A percentile compares a stretch with the other conserved stretches of the same genome.
Evolutionary conservation across 2,329 filamentous ascomycete genomes (phyloP).

Genomic region (Colletotrichum sp.): DNA sequence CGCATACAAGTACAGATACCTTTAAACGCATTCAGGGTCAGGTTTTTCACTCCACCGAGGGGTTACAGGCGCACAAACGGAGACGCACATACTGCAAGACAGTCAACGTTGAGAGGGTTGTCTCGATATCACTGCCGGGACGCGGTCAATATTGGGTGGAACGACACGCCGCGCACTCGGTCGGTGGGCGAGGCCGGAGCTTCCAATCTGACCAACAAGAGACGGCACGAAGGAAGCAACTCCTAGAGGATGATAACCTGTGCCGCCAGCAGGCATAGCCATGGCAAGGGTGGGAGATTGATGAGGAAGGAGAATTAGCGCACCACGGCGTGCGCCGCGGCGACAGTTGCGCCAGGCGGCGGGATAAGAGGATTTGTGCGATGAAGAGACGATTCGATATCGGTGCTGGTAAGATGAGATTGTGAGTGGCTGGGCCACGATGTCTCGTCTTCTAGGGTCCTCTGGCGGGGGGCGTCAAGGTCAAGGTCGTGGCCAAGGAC

Average conservation of each 20-base stretch:
- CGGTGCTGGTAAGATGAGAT: background rate
- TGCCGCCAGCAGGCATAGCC: conserved; percentile 10
- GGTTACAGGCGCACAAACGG: conserved; percentile 9
- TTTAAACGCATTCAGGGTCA: background rate
- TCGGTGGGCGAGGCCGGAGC: background rate
- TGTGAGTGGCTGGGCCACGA: conserved; percentile 12
- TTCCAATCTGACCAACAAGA: background rate
- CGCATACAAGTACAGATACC: conserved; percentile 13
- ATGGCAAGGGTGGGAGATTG: conserved; percentile 10
- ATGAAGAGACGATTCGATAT: background rate
- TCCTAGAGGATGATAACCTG: conserved; percentile 1
- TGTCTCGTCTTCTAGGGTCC: conserved; percentile 2
- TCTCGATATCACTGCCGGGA: background rate
- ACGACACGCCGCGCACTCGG: conserved; percentile 3
- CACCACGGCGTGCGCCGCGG: background rate
- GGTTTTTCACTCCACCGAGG: background rate
- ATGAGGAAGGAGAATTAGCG: background rate
- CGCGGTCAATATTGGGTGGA: background rate
- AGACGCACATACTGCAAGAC: conserved; percentile 8
- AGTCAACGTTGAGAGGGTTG: background rate
- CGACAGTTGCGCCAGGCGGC: background rate
- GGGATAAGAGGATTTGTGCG: background rate
- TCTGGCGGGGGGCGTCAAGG: background rate
- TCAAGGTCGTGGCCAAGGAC: background rate
- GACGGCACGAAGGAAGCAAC: conserved; percentile 5